A percentile compares a stretch with the other conserved stretches of the same genome.
Evolutionary conservation across 2,329 filamentous ascomycete species (phyloP).

Genomic region (Trichoderma pleuroti): DNA sequence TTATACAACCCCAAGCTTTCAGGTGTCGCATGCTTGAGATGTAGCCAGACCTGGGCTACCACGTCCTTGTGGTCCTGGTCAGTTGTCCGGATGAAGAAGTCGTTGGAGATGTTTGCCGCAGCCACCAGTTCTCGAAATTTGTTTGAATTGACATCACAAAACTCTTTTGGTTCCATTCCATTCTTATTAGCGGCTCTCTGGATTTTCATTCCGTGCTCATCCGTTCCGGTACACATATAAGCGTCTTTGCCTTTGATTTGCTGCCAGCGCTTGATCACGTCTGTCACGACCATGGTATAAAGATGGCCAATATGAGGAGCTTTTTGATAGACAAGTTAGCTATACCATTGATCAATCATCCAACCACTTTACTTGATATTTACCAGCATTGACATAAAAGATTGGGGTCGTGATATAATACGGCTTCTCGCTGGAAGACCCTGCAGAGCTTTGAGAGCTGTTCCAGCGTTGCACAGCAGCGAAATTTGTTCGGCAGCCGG

Average conservation of each 20-base stretch:
- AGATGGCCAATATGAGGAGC: conserved; percentile 93
- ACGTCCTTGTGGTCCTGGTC: conserved; percentile 76
- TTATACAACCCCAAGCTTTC: conserved; percentile 78
- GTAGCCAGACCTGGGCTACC: conserved; percentile 84
- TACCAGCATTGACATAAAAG: conserved; percentile 98
- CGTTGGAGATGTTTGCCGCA: conserved; percentile 66
- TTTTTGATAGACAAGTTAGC: conserved; percentile 33
- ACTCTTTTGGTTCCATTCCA: conserved; percentile 69
- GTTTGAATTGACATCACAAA: conserved; percentile 80
- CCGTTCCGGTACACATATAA: conserved; percentile 83
- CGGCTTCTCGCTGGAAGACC: conserved; percentile 56
- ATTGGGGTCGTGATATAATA: conserved; percentile 97
- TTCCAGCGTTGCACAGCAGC: conserved; percentile 29
- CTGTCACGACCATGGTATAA: conserved; percentile 86
- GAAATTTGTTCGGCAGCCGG: conserved; percentile 28
- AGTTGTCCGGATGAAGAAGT: conserved; percentile 91
- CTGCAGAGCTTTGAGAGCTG: conserved; percentile 30
- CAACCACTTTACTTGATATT: neutral
- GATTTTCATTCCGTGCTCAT: conserved; percentile 97
- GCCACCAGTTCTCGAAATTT: conserved; percentile 74
- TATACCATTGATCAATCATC: neutral
- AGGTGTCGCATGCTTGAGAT: conserved; percentile 53
- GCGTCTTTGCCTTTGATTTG: conserved; percentile 67
- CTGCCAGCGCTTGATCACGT: conserved; percentile 91
- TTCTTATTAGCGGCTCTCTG: conserved; percentile 77